Conservation (phyloP, 208 protist species). For the Acanthamoeba sp. region DNA sequence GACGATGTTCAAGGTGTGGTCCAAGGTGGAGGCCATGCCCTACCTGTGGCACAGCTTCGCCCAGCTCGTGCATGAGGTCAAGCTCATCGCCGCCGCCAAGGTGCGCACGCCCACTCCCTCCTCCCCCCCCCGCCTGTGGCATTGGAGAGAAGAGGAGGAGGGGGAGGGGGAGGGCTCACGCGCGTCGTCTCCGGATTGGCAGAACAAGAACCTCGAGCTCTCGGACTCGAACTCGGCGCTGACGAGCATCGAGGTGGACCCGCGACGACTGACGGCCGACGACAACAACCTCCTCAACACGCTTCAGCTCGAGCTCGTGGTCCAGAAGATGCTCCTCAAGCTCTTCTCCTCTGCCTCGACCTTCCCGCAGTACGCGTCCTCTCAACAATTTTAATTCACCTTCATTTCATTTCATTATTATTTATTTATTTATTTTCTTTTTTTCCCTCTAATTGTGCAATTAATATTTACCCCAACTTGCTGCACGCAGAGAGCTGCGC, state of each 20-base stretch:
- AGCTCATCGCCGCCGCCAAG: constrained; percentile 34
- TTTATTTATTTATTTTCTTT: too few relatives aligned
- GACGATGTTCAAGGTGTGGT: constrained; percentile 69
- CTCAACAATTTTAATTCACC: too few relatives aligned
- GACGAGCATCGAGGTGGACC: constrained; percentile 2
- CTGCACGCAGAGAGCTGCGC: constrained; percentile 38
- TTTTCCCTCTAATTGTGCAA: too few relatives aligned
- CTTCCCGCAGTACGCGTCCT: background rate
- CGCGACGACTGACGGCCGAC: background rate
- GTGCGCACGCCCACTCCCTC: background rate
- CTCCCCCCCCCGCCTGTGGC: too few relatives aligned
- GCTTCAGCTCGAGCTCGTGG: constrained; percentile 38
- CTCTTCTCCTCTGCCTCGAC: background rate
- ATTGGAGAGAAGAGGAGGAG: too few relatives aligned
- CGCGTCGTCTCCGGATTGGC: background rate
- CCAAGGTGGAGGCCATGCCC: constrained; percentile 66
- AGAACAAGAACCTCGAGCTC: background rate
- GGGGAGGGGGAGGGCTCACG: too few relatives aligned
- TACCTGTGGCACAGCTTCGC: constrained; percentile 60
- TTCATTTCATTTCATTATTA: too few relatives aligned
- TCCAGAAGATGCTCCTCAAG: constrained; percentile 55
- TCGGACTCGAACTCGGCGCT: background rate
- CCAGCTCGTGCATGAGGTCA: constrained; percentile 15
- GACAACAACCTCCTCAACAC: constrained; percentile 60
- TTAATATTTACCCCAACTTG: too few relatives aligned